Evolutionary conservation across 371 early-diverging fungal genomes (phyloP).

Genomic region (Mucor indicus): DNA sequence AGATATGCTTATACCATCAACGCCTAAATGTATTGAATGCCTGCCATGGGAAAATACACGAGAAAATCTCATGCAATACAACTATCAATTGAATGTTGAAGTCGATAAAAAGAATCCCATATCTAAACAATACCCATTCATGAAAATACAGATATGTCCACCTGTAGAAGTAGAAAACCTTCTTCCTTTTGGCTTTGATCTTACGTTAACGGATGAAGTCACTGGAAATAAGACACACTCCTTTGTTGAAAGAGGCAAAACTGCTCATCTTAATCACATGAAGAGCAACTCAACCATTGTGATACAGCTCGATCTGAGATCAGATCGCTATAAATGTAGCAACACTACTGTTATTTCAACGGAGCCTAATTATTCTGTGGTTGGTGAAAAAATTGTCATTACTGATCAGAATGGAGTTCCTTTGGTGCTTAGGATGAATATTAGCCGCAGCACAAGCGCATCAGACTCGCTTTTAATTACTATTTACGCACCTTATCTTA

Average conservation of each 20-base stretch:
- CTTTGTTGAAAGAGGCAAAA: slow-evolving; percentile 47
- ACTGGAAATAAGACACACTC: slow-evolving; percentile 39
- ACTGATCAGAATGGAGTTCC: slow-evolving; percentile 43
- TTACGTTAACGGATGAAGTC: slow-evolving; percentile 35
- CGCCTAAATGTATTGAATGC: slow-evolving; percentile 31
- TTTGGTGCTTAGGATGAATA: slow-evolving; percentile 57
- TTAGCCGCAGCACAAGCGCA: slow-evolving; percentile 25
- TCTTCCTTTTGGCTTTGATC: slow-evolving; percentile 72
- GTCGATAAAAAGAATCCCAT: slow-evolving; percentile 35
- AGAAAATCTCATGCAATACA: slow-evolving; percentile 14
- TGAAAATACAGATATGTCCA: slow-evolving; percentile 66
- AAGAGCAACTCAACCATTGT: slow-evolving; percentile 56
- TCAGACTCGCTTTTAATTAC: slow-evolving; percentile 30
- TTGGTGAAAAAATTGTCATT: slow-evolving; percentile 16
- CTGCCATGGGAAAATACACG: slow-evolving; percentile 10
- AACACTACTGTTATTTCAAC: slow-evolving; percentile 8
- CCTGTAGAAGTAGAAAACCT: slow-evolving; percentile 84
- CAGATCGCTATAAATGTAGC: slow-evolving; percentile 35
- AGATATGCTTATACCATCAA: slow-evolving; percentile 47
- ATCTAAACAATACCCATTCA: slow-evolving; percentile 57
- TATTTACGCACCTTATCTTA: slow-evolving; percentile 51
- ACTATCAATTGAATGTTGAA: slow-evolving; percentile 26
- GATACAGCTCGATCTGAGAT: slow-evolving; percentile 60
- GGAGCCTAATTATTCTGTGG: slow-evolving; percentile 1
- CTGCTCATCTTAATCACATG: slow-evolving; percentile 62